Evolutionary conservation across 192 early-diverging fungal species (phyloP), one percentile per base, ranked within the genome.

Genomic region (Podila minutissima): DNA sequence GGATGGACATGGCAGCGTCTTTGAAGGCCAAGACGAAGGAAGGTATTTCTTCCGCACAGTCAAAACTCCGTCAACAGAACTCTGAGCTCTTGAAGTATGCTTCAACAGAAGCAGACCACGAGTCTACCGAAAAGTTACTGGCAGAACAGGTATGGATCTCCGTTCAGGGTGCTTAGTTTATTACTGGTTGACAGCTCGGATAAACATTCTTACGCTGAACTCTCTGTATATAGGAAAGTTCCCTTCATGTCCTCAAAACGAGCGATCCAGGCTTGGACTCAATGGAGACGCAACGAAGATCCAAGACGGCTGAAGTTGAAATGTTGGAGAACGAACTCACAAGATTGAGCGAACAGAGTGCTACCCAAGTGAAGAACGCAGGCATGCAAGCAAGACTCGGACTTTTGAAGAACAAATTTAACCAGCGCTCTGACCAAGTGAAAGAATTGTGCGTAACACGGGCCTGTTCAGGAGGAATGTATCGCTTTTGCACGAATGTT

Each of bases 241-340:
- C 59, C 0, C 37, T 79, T n/a, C 33, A 51, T 15, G 28, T 32
- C n/a, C 32, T 81, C 0, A 68, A 46, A 26, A 59, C 70, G 13
- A 69, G 62, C 15, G 77, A 69, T 1, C 77, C 71, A 12, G 49
- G 71, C 17, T 66, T 64, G 10, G 71, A 72, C 10, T 59, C 50
- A 5, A 15, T 81, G 31, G 77, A 81, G 32, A 67, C 67, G 5
- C 63, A 69, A 12, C 64, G 48, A 37, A 59, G 77, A 5, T 33
- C 71, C 11, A 73, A 49, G 31, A 66, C 53, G 62, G 71, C 62
- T 3, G 71, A 81, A 35, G 37, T 73, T 9, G 71, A 81, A 58
- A 66, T 66, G 11, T 63, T 69, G 22, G 77, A 81, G 35, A 69
- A 66, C 31, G 77, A 81, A 3, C 62, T 81, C 7, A 64, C 77